phyloP scores from a whole-genome alignment of 192 early-diverging fungal genomes.

The Coemansia reversa region DNA sequence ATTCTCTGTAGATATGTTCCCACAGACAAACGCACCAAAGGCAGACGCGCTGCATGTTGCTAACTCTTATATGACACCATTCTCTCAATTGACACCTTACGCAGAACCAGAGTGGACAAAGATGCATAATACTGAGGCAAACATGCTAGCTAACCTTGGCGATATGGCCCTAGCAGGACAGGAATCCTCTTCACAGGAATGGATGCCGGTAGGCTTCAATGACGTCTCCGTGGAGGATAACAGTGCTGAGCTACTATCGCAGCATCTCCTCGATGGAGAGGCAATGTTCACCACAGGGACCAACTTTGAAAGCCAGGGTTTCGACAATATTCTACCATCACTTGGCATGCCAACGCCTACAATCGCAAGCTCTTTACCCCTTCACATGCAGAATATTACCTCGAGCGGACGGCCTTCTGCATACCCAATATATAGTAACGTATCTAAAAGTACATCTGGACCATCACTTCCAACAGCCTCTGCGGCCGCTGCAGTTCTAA shows the following conservation, averaged over 20 bases:
- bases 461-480: slow-evolving; percentile 11
- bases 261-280: slow-evolving; percentile 35
- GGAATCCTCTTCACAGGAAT: slow-evolving; percentile 9
- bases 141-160: slow-evolving; percentile 44
- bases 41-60: slow-evolving; percentile 33
- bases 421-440: background rate
- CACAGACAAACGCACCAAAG: slow-evolving; percentile 26
- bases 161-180: slow-evolving; percentile 20
- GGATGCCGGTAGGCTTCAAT: slow-evolving; percentile 31
- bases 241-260: slow-evolving; percentile 5
- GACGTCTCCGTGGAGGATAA: slow-evolving; percentile 9
- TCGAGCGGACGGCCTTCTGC: background rate
- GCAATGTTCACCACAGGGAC: slow-evolving; percentile 18
- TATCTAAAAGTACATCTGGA: background rate
- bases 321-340: slow-evolving; percentile 1
- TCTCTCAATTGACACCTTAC: slow-evolving; percentile 14
- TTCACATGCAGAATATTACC: background rate
- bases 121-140: slow-evolving; percentile 35
- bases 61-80: slow-evolving; percentile 43
- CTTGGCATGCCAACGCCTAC: slow-evolving; percentile 1
- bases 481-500: background rate
- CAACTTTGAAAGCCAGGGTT: background rate
- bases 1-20: slow-evolving; percentile 49
- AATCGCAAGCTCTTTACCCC: slow-evolving; percentile 3
- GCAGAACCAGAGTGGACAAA: slow-evolving; percentile 23